Percentiles rank a stretch among this genome's conserved stretches.
phyloP scores from a whole-genome alignment of 805 yeast species.

The Saccharomyces mikatae region DNA sequence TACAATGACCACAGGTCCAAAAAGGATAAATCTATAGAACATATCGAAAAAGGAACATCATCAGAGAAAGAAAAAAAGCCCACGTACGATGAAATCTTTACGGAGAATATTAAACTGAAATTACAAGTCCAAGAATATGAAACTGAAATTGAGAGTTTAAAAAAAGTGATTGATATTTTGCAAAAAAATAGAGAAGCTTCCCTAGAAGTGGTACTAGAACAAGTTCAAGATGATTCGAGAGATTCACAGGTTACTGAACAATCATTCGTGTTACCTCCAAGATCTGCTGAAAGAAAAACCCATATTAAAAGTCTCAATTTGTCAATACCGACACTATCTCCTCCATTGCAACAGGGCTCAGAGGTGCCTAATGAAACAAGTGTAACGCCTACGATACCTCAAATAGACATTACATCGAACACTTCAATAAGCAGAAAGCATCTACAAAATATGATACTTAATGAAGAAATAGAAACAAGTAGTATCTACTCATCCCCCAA shows the following conservation, averaged over 20 bases:
- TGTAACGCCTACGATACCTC: constrained; percentile 1
- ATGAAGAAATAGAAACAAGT: background rate
- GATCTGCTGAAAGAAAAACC: constrained; percentile 33
- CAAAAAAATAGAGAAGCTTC: constrained; percentile 6
- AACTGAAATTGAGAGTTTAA: constrained; percentile 18
- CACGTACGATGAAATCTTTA: constrained; percentile 25
- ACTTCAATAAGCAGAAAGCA: constrained; percentile 1
- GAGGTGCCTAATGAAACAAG: background rate
- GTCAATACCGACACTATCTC: constrained; percentile 4
- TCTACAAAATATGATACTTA: background rate
- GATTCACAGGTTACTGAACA: constrained; percentile 2
- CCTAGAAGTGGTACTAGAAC: constrained; percentile 5
- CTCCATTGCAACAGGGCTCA: background rate
- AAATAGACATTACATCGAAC: constrained; percentile 5
- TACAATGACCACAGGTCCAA: constrained; percentile 25
- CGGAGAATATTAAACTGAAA: constrained; percentile 25
- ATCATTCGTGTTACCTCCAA: constrained; percentile 29
- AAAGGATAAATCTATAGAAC: constrained; percentile 23
- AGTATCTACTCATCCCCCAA: background rate
- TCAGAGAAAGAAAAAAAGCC: constrained; percentile 10
- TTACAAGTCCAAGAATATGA: constrained; percentile 21
- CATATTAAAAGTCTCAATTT: constrained; percentile 15
- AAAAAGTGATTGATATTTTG: constrained; percentile 8
- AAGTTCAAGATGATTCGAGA: background rate
- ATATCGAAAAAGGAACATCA: constrained; percentile 18